Conservation (phyloP, 176 grass and related monocot species). For the Thinopyrum elongatum region DNA sequence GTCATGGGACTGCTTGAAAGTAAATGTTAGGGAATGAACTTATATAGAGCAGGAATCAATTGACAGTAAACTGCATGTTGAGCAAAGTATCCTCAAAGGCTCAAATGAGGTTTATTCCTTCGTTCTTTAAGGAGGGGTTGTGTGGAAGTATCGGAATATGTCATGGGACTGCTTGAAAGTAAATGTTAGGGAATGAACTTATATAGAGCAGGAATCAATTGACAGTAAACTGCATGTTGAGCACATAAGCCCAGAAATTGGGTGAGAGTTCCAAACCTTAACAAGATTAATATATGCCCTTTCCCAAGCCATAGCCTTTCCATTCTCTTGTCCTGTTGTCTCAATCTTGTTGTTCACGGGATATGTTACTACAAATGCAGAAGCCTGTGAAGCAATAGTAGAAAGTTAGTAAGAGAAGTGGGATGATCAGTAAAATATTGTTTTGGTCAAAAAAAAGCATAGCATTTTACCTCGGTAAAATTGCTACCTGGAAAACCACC, state of each 20-base stretch:
- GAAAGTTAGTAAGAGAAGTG: conserved; percentile 15
- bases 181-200: not conserved
- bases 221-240: not conserved
- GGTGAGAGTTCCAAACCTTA: conserved; percentile 53
- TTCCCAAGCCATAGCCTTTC: conserved; percentile 89
- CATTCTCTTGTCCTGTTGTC: conserved; percentile 65
- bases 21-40: not conserved
- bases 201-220: not conserved
- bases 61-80: not conserved
- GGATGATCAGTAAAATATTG: conserved; percentile 1
- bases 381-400: conserved; percentile 66
- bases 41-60: not conserved
- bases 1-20: not conserved
- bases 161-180: not conserved
- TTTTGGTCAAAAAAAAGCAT: conserved; percentile 1
- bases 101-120: not conserved
- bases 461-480: conserved; percentile 75
- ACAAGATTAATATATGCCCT: conserved; percentile 82
- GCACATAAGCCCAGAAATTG: conserved; percentile 18
- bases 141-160: conserved; percentile 18
- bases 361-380: conserved; percentile 92
- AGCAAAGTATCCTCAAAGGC: no score
- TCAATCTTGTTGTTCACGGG: conserved; percentile 93
- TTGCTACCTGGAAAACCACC: conserved; percentile 90
- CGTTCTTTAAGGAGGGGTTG: not conserved